phyloP scores from a whole-genome alignment of 768 basidiomycete genomes.

The Phlebiopsis flavidoalba region DNA sequence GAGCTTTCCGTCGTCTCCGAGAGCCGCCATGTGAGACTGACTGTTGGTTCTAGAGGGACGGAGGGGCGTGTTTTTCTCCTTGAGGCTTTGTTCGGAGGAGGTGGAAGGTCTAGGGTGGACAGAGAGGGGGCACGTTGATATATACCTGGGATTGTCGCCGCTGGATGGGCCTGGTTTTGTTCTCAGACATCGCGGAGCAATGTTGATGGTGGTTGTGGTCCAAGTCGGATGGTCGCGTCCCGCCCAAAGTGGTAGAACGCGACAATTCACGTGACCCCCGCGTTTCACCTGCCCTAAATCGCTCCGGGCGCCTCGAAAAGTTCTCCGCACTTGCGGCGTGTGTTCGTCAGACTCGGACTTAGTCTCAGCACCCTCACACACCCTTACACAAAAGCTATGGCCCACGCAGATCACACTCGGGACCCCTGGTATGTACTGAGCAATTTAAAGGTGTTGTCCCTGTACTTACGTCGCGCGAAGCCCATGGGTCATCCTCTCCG shows the following conservation, averaged over 20 bases:
- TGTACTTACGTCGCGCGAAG: conserved; percentile 33
- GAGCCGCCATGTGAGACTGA: conserved; percentile 13
- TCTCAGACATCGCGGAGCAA: conserved; percentile 1
- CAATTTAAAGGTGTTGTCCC: neutral
- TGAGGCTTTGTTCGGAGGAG: conserved; percentile 8
- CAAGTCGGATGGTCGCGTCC: conserved; percentile 11
- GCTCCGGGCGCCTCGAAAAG: conserved; percentile 8
- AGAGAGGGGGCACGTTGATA: conserved; percentile 54
- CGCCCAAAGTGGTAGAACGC: conserved; percentile 9
- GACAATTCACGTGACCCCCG: conserved; percentile 10
- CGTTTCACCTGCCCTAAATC: conserved; percentile 27
- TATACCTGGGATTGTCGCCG: conserved; percentile 43
- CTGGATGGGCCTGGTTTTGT: conserved; percentile 14
- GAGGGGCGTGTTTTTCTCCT: conserved; percentile 23
- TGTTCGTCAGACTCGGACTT: neutral
- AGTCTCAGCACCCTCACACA: neutral
- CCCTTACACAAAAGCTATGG: conserved; percentile 40
- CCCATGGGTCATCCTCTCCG: conserved; percentile 98
- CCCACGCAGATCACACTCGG: conserved; percentile 88
- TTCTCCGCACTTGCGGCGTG: conserved; percentile 2
- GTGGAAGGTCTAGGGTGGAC: conserved; percentile 24
- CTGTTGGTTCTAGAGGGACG: conserved; percentile 25
- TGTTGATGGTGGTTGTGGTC: conserved; percentile 5
- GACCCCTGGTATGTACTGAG: conserved; percentile 73
- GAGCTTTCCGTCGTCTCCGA: conserved; percentile 21